Percentiles rank a stretch among this genome's conserved stretches.
These are phyloP conservation scores for Mycosarcoma mackinlayi DNA, from an alignment of 1,284 basidiomycete species.

Conservation along the genomic window DNA sequence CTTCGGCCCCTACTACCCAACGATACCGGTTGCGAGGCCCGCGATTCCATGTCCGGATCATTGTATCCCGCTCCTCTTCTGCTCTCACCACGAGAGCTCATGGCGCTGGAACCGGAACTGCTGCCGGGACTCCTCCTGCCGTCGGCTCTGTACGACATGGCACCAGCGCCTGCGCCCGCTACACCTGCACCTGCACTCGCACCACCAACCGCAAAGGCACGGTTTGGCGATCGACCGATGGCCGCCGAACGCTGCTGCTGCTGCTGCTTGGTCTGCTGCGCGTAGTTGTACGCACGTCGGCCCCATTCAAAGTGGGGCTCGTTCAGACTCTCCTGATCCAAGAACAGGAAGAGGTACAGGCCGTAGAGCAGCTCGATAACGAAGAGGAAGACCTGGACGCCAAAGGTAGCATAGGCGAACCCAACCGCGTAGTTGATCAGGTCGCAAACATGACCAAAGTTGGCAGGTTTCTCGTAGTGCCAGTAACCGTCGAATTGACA, in stretches of 20 bases:
- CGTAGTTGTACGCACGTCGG: slow-evolving; percentile 63
- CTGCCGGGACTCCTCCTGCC: slow-evolving; percentile 17
- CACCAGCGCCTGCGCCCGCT: slow-evolving; percentile 21
- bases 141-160: slow-evolving; percentile 19
- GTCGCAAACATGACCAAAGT: slow-evolving; percentile 68
- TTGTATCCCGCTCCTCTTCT: slow-evolving; percentile 57
- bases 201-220: slow-evolving; percentile 14
- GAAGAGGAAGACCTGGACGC: slow-evolving; percentile 63
- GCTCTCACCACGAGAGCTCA: slow-evolving; percentile 4
- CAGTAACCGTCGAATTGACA: slow-evolving; percentile 69
- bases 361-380: slow-evolving; percentile 57
- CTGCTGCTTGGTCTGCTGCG: slow-evolving; percentile 29
- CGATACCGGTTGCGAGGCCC: slow-evolving; percentile 41
- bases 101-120: slow-evolving; percentile 14
- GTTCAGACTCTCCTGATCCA: slow-evolving; percentile 72
- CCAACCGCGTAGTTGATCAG: slow-evolving; percentile 67
- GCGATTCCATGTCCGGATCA: slow-evolving; percentile 51
- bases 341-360: slow-evolving; percentile 67
- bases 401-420: slow-evolving; percentile 68
- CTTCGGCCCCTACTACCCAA: slow-evolving; percentile 53
- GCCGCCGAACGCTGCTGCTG: slow-evolving; percentile 18
- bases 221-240: slow-evolving; percentile 24
- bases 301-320: slow-evolving; percentile 67
- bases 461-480: slow-evolving; percentile 67
- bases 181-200: slow-evolving; percentile 19